Evolutionary conservation across 169 alveolate genomes (phyloP).

Genomic region (Plasmodium ovale): DNA sequence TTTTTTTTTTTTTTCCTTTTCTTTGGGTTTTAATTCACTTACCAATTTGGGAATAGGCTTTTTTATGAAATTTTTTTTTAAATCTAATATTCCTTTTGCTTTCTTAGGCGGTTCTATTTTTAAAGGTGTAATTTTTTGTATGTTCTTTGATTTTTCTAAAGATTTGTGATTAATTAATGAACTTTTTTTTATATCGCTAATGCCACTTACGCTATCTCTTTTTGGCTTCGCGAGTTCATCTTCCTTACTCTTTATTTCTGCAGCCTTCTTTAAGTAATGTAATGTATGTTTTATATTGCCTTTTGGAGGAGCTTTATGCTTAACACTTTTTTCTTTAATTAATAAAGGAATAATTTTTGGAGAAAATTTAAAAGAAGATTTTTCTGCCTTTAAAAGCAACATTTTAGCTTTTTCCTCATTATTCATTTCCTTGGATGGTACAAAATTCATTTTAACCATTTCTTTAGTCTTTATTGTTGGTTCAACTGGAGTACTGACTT

Average conservation of each 20-base stretch:
- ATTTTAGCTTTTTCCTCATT: constrained; percentile 33
- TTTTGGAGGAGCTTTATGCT: constrained; percentile 58
- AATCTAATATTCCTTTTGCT: constrained; percentile 20
- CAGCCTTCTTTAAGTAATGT: constrained; percentile 27
- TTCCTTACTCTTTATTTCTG: constrained; percentile 42
- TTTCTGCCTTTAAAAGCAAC: neutral
- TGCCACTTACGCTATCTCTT: neutral
- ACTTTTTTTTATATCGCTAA: neutral
- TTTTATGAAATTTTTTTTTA: constrained; percentile 30
- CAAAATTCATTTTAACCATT: constrained; percentile 32
- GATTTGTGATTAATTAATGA: constrained; percentile 5
- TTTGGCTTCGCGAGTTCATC: neutral
- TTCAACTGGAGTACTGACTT: neutral
- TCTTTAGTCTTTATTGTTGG: constrained; percentile 34
- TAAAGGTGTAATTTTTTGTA: constrained; percentile 26
- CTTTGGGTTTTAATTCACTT: constrained; percentile 29
- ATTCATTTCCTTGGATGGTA: constrained; percentile 13
- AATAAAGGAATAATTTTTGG: constrained; percentile 40
- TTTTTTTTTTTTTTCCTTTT: constrained; percentile 46
- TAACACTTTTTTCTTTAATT: constrained; percentile 44
- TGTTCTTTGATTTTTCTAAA: constrained; percentile 23
- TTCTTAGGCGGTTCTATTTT: constrained; percentile 24
- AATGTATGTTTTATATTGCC: constrained; percentile 47
- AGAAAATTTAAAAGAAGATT: constrained; percentile 11
- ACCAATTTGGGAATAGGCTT: constrained; percentile 39